Percentiles rank a stretch among this genome's conserved stretches.
Evolutionary conservation across 1,284 basidiomycete genomes (phyloP).

Genomic region (Athelia sp.): DNA sequence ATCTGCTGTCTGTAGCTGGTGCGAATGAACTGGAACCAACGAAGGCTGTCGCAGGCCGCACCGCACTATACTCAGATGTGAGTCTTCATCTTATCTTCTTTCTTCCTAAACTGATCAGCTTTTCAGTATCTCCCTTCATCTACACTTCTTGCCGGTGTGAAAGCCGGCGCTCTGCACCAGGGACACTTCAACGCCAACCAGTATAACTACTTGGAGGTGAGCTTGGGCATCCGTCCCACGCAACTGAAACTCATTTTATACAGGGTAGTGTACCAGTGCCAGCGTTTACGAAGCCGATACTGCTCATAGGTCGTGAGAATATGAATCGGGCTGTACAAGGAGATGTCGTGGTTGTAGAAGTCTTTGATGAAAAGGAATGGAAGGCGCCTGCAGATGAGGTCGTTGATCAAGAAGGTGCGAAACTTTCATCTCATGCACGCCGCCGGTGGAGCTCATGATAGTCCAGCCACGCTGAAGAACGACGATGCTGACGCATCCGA

Average conservation of each 20-base stretch:
- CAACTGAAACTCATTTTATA: background rate
- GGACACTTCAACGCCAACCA: slow-evolving; percentile 95
- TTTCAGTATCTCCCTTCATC: slow-evolving; percentile 78
- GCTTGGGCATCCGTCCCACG: slow-evolving; percentile 9
- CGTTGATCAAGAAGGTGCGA: slow-evolving; percentile 83
- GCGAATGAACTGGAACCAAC: slow-evolving; percentile 60
- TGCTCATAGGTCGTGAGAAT: slow-evolving; percentile 85
- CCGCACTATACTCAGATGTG: slow-evolving; percentile 77
- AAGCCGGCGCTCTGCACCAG: slow-evolving; percentile 80
- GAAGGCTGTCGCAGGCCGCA: slow-evolving; percentile 43
- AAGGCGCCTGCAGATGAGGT: slow-evolving; percentile 91
- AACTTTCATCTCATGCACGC: slow-evolving; percentile 1
- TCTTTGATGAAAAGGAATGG: slow-evolving; percentile 90
- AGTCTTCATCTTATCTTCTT: slow-evolving; percentile 15
- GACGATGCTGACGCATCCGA: slow-evolving; percentile 83
- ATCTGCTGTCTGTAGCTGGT: slow-evolving; percentile 71
- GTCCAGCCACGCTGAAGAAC: slow-evolving; percentile 74
- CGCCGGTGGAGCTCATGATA: slow-evolving; percentile 4
- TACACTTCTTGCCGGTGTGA: slow-evolving; percentile 79
- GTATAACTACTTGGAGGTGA: slow-evolving; percentile 92
- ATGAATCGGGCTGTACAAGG: slow-evolving; percentile 97
- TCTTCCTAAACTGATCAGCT: slow-evolving; percentile 3
- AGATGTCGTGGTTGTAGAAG: slow-evolving; percentile 88
- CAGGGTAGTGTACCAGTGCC: slow-evolving; percentile 81
- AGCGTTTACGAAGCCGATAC: slow-evolving; percentile 71